phyloP scores from a whole-genome alignment of 371 early-diverging fungal genomes.

The Catenaria anguillulae region DNA sequence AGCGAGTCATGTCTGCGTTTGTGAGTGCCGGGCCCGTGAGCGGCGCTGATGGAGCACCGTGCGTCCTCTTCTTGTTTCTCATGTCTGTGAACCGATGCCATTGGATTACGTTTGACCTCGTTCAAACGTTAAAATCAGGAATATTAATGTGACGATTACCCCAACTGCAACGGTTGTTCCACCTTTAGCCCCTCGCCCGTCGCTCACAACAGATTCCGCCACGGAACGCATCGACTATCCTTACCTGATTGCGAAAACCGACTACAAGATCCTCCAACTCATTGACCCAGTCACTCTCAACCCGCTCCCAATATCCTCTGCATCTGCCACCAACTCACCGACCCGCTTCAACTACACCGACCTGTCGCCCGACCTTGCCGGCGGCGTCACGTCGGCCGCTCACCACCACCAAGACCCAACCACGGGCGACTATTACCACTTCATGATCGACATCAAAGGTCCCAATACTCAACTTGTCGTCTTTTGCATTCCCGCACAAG shows the following conservation, averaged over 20 bases:
- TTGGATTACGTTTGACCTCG: no score
- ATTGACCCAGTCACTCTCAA: conserved; percentile 3
- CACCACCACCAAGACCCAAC: conserved; percentile 48
- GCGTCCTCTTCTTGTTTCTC: no score
- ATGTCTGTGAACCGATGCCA: no score
- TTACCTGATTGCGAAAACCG: background rate
- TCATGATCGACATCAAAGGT: conserved; percentile 9
- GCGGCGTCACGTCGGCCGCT: conserved; percentile 47
- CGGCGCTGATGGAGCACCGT: no score
- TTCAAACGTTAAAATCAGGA: background rate
- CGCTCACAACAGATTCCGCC: no score
- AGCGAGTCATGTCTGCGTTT: background rate
- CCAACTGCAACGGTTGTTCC: background rate
- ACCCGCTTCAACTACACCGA: conserved; percentile 36
- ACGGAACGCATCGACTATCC: no score
- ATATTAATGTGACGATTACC: conserved; percentile 1
- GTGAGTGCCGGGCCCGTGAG: background rate
- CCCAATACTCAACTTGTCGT: conserved; percentile 20
- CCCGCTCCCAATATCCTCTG: no score
- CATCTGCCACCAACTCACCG: no score
- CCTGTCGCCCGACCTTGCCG: conserved; percentile 51
- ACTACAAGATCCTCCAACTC: background rate
- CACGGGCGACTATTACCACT: conserved; percentile 55
- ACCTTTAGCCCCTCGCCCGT: no score
- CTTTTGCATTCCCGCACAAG: conserved; percentile 28